Evolutionary conservation across 768 basidiomycete species (phyloP), one percentile per base, ranked within the genome.

Genomic region (Rhodosporidiobolus odoratus): DNA sequence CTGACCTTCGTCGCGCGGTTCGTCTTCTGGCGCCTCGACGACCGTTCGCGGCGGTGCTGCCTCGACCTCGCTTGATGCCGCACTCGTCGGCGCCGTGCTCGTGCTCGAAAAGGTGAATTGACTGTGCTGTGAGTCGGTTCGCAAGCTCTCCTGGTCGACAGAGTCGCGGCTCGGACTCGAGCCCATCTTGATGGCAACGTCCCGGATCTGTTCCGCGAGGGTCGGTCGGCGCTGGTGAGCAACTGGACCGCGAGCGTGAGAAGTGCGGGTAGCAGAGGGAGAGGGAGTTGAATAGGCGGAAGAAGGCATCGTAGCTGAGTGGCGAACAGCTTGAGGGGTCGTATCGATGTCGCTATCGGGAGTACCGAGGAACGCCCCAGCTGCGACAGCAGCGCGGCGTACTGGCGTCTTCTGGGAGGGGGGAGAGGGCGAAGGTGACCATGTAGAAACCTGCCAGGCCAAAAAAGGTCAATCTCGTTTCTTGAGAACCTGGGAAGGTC

Each of bases 321-420:
- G 40, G 19, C 71, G 71, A 10, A n/a, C 7, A 30, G 66, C 58
- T 30, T 72, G 67, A 25, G 73, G 71, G 16, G 75, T 70, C 15
- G 72, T 57, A 62, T 69, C 72, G 40, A 68, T 17, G 54, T 69
- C 59, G 47, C n/a, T 35, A 23, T 58, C 57, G 27, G n/a, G 32
- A 60, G 53, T n/a, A n/a, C 64, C 40, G 37, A 41, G 57, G n/a
- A n/a, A n/a, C 41, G 59, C 41, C 76, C 63, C 71, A 79, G 80
- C 52, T 92, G 73, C 34, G 71, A 61, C 62, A 75, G 75, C 9
- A 76, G 66, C 19, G 89, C 91, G 65, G 87, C 87, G 41, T 85
- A 87, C 38, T 94, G 80, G 79, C 10, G 64, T 65, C 15, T 56
- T 43, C 21, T 79, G 10, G 75, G 75, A 15, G 75, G 78, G 54